Conservation (phyloP, 129 eudicot genomes). For the Artemisia argyi region DNA sequence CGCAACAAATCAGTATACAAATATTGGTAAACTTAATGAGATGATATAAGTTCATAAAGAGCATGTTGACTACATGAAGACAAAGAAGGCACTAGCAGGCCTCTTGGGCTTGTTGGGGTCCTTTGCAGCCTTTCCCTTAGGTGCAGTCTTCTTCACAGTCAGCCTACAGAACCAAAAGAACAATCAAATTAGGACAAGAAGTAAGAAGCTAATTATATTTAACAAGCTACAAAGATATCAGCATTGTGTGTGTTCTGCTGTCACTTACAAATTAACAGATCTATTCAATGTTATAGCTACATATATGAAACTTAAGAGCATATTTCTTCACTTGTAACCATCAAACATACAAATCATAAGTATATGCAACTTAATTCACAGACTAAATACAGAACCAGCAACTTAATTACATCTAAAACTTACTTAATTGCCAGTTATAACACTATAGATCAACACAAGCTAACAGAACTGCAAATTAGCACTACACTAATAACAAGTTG, state of each 20-base stretch:
- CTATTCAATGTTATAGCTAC: too few relatives aligned
- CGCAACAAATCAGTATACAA: neutral
- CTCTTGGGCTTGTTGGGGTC: constrained; percentile 97
- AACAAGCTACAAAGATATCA: too few relatives aligned
- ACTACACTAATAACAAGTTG: too few relatives aligned
- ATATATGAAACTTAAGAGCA: too few relatives aligned
- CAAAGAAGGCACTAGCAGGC: constrained; percentile 87
- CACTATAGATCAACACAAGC: neutral
- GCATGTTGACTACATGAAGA: constrained; percentile 55
- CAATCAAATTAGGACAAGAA: too few relatives aligned
- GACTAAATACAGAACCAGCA: too few relatives aligned
- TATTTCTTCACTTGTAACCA: too few relatives aligned
- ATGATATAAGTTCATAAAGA: neutral
- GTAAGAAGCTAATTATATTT: too few relatives aligned
- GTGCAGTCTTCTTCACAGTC: constrained; percentile 57
- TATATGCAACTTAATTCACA: too few relatives aligned
- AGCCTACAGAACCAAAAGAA: constrained; percentile 41
- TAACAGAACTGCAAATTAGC: neutral
- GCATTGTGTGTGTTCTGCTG: too few relatives aligned
- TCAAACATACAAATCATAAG: too few relatives aligned
- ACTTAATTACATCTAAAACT: neutral
- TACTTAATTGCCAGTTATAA: neutral
- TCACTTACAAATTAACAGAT: too few relatives aligned
- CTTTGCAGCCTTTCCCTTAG: constrained; percentile 57
- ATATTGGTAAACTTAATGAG: neutral